Base-by-base conservation (phyloP, 1,284 basidiomycete genomes). In the Ustilago crameri region DNA sequence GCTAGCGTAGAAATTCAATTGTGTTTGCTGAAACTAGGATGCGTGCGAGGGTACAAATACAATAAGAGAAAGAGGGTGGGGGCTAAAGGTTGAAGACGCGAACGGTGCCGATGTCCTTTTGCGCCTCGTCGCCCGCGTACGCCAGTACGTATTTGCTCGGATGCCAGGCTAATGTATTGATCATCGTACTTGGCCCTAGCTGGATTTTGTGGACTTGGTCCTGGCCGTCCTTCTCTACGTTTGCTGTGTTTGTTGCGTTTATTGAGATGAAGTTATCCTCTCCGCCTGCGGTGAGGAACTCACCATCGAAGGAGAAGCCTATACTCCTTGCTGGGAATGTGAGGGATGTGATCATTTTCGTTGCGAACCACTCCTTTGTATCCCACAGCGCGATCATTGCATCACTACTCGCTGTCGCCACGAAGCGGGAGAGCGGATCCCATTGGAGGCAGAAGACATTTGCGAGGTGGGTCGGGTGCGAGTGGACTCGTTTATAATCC, bases 271-370 rank as follows among this genome's bases (percentile, higher is more conserved):
- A 72, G 2, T 51, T 18, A 43, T 82, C 80, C 47, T 82, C 80
- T 1, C 80, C 80, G 20, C 74, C 78, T 0, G 66, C 64, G 0
- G 80, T 79, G 0, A 82, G 44, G 23, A 81, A 63, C 42, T 82
- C 80, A 2, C 80, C 79, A 20, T 82, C 80, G 49, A 66, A 70
- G 10, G 75, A 78, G 45, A 82, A 82, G 2, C 64, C 64, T 18
- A 82, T 74, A 8, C 69, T 57, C 15, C 80, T 56, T 1, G 77
- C 60, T 0, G 79, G 76, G 40, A 66, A 74, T 2, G 59, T 35
- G 9, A 76, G 60, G 9, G 41, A 43, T 18, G 71, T 66, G 20
- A 73, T 43, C 60, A 79, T 72, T 14, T 66, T 72, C 9, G 54
- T 26, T 0, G 45, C 52, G 26, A 51, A 59, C 65, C 70, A 76